Conservation (phyloP, 2,329 filamentous ascomycete species). For the Epichloe festucae region DNA sequence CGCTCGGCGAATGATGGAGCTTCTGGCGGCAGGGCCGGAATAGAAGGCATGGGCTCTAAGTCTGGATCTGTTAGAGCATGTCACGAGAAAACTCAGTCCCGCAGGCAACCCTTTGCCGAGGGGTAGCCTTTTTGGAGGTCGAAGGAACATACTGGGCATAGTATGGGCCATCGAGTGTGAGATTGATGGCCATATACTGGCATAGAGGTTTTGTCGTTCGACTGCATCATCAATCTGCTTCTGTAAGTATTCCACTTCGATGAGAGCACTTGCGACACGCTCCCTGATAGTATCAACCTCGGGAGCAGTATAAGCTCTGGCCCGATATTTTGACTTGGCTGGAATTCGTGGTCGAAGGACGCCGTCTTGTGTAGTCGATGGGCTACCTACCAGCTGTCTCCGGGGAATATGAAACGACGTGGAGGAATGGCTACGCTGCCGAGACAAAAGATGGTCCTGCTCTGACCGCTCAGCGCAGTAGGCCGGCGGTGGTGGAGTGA, state of each 20-base stretch:
- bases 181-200: constrained; percentile 39
- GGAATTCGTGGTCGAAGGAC: constrained; percentile 24
- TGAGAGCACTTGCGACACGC: constrained; percentile 42
- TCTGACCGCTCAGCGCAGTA: constrained; percentile 20
- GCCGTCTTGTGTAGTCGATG: constrained; percentile 13
- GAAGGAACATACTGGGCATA: constrained; percentile 16
- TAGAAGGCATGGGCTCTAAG: constrained; percentile 38
- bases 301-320: constrained; percentile 31
- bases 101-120: background rate
- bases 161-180: constrained; percentile 26
- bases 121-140: background rate
- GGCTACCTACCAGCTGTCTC: constrained; percentile 20
- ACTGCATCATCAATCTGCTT: constrained; percentile 46
- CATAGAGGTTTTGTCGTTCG: constrained; percentile 46
- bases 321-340: constrained; percentile 25
- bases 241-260: constrained; percentile 45
- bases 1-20: constrained; percentile 46
- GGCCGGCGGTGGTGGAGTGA: constrained; percentile 26
- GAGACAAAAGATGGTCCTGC: constrained; percentile 18
- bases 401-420: constrained; percentile 44
- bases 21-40: constrained; percentile 43
- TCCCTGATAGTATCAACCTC: constrained; percentile 39
- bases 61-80: constrained; percentile 17
- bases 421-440: constrained; percentile 35
- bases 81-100: background rate